Conservation (phyloP, 768 basidiomycete genomes). For the Tylopilus rubrobrunneus region DNA sequence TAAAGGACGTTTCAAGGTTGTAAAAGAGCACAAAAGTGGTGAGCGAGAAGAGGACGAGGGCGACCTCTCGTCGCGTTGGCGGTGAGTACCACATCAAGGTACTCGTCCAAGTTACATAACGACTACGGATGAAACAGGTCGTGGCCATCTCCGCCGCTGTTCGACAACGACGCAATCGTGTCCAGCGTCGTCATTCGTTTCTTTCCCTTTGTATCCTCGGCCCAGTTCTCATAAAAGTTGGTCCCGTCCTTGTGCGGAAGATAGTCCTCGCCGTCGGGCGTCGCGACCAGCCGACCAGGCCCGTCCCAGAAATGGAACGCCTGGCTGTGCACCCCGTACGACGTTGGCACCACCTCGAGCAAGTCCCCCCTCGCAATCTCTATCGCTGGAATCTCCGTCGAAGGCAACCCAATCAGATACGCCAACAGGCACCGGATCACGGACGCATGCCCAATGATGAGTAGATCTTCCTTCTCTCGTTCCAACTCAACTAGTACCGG, state of each 20-base stretch:
- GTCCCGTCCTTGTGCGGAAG: constrained; percentile 51
- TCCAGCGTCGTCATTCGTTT: constrained; percentile 35
- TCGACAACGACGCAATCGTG: constrained; percentile 23
- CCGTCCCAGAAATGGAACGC: constrained; percentile 94
- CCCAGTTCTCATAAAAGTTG: constrained; percentile 89
- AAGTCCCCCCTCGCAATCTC: constrained; percentile 96
- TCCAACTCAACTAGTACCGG: constrained; percentile 91
- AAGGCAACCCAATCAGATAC: constrained; percentile 89
- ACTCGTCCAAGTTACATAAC: not conserved
- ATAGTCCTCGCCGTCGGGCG: constrained; percentile 31
- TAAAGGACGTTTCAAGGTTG: constrained; percentile 65
- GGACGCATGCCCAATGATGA: constrained; percentile 96
- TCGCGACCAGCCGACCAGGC: constrained; percentile 56
- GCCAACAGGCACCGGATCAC: constrained; percentile 95
- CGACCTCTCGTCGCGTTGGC: constrained; percentile 70
- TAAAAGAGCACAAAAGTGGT: constrained; percentile 67
- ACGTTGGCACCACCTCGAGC: constrained; percentile 87
- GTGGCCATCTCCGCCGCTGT: constrained; percentile 3
- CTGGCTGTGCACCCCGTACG: constrained; percentile 85
- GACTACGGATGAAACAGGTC: constrained; percentile 5
- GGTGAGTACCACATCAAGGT: constrained; percentile 59
- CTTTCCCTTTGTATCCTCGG: constrained; percentile 69
- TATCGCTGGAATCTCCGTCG: constrained; percentile 95
- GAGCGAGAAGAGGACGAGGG: constrained; percentile 63
- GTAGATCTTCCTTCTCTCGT: constrained; percentile 87